Conservation (phyloP, 192 early-diverging fungal species). For the Coemansia furcata region DNA sequence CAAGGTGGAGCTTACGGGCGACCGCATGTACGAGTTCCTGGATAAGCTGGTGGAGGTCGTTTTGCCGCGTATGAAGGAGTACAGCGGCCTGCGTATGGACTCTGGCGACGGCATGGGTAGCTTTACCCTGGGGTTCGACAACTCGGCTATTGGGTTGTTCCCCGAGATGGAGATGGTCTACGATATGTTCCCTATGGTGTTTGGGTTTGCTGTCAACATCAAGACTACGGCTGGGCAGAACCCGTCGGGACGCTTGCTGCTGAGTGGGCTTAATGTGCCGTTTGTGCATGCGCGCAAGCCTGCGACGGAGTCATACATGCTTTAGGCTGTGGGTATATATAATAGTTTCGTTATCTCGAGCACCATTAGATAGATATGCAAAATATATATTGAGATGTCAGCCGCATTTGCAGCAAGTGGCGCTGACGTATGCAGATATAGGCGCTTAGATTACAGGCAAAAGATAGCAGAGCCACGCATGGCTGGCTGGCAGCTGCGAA, state of each 20-base stretch:
- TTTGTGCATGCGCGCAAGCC: slow-evolving; percentile 58
- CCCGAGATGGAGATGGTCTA: slow-evolving; percentile 97
- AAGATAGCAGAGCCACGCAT: not conserved
- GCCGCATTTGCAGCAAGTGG: not conserved
- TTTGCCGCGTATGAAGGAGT: slow-evolving; percentile 91
- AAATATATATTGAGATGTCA: not conserved
- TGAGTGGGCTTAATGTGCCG: slow-evolving; percentile 89
- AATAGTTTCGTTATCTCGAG: not conserved
- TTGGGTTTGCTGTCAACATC: slow-evolving; percentile 83
- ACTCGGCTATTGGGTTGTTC: slow-evolving; percentile 82
- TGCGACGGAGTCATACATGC: slow-evolving; percentile 13
- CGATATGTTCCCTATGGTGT: slow-evolving; percentile 88
- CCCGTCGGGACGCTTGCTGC: slow-evolving; percentile 71
- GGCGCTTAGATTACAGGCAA: not conserved
- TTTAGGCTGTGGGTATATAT: not conserved
- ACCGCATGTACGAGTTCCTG: slow-evolving; percentile 88
- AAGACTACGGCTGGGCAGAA: slow-evolving; percentile 79
- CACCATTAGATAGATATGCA: not conserved
- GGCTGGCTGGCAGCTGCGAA: not conserved
- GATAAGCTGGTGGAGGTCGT: slow-evolving; percentile 96
- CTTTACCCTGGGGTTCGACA: slow-evolving; percentile 82
- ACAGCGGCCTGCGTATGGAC: slow-evolving; percentile 70
- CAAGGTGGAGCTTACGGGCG: slow-evolving; percentile 74
- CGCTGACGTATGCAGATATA: not conserved
- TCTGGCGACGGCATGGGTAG: slow-evolving; percentile 80